phyloP scores from a whole-genome alignment of 805 yeast species.

The Yarrowia keelungensis region DNA sequence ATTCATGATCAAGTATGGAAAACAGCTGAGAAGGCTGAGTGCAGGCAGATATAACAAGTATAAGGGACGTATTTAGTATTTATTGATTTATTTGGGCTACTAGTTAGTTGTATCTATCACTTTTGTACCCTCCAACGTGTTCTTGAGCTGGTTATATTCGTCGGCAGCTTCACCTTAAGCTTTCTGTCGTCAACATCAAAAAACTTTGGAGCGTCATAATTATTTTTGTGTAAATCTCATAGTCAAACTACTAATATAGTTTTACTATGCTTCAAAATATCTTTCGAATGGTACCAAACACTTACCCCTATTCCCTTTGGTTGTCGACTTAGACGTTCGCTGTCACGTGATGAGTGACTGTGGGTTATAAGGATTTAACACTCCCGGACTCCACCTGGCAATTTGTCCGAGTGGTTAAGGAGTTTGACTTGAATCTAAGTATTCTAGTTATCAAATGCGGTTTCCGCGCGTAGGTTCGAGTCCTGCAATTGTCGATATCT shows the following conservation, averaged over 20 bases:
- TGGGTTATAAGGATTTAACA: neutral
- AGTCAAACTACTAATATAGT: too few species aligned
- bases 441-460: conserved; percentile 36
- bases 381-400: neutral
- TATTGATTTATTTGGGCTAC: neutral
- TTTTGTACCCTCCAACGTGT: too few species aligned
- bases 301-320: neutral
- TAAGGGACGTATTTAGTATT: conserved; percentile 16
- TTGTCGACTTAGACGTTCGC: neutral
- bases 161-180: too few species aligned
- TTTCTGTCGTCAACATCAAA: neutral
- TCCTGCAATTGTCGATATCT: conserved; percentile 36
- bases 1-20: conserved; percentile 14
- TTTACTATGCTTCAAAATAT: neutral
- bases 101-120: too few species aligned
- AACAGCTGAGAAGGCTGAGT: conserved; percentile 2
- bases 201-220: neutral
- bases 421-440: conserved; percentile 32
- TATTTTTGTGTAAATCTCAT: too few species aligned
- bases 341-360: conserved; percentile 9
- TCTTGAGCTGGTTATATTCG: too few species aligned
- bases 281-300: conserved; percentile 1
- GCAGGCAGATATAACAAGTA: neutral
- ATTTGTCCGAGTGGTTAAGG: conserved; percentile 39
- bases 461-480: conserved; percentile 39